Evolutionary conservation across 306 rosid genomes (phyloP), one percentile per base, ranked within the genome.

Genomic region (Crataegus laevigata): DNA sequence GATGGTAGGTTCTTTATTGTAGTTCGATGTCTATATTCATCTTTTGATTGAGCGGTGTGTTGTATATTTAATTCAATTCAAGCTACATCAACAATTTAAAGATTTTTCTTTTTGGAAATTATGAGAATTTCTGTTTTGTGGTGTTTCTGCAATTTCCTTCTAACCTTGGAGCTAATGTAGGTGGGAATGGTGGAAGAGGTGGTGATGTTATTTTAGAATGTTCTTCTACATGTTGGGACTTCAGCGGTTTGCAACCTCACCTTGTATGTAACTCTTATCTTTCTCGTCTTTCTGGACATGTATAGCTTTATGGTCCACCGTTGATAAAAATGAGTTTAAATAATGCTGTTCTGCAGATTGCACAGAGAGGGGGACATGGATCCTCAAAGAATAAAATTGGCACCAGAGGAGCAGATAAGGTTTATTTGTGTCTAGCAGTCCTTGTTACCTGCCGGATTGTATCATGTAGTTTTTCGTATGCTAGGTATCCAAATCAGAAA

Each of bases 171-270:
- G 66, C 82, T 80, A 68, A 83, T 78, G 61, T 68, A 94, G 97
- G 98, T 85, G 97, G 92, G 51, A 86, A 82, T 84, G 98, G 97
- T 55, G 96, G 97, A 62, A 90, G 87, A 80, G 98, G 99, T 0
- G 98, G 98, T 42, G 96, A 91, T 71, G 96, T 94, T 76, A 87
- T 94, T 77, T 77, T 94, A 81, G 89, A 92, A 84, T 87, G 97
- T 79, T 90, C 97, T 78, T 83, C 83, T 28, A 81, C 85, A 71
- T 86, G 90, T 82, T 91, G 97, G 97, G 99, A 94, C 83, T 90
- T 89, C 72, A 91, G 96, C n/a, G 83, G 96, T 77, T 84, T 92
- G 84, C 91, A 86, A 68, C 96, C 85, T 73, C 99, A 92, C 73
- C 85, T 88, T 51, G 99, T 94, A 85, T 76, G 88, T 38, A 58